Conservation (phyloP, 2,329 filamentous ascomycete species). For the Pestalotiopsis fici region DNA sequence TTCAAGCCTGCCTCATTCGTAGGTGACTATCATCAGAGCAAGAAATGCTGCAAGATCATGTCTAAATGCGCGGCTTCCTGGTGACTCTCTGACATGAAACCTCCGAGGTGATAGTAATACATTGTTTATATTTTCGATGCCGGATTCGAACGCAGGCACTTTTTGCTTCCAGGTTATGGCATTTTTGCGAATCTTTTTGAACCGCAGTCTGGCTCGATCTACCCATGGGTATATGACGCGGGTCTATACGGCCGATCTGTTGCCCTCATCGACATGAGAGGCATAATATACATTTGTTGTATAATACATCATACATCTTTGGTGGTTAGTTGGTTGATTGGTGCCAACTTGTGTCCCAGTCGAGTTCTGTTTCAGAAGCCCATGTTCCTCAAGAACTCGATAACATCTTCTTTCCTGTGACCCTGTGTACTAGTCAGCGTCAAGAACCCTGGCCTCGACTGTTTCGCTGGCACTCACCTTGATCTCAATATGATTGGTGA, state of each 20-base stretch:
- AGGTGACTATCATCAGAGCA: background rate
- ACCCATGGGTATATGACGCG: background rate
- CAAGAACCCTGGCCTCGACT: background rate
- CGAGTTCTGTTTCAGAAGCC: constrained; percentile 33
- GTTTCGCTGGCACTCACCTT: constrained; percentile 52
- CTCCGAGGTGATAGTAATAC: background rate
- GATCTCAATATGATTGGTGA: constrained; percentile 74
- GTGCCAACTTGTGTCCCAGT: constrained; percentile 63
- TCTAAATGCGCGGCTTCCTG: background rate
- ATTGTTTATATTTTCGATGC: background rate
- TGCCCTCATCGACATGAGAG: background rate
- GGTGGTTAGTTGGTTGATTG: background rate
- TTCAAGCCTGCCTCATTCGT: background rate
- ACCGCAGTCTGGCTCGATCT: background rate
- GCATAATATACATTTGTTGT: constrained; percentile 1
- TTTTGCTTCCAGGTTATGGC: background rate
- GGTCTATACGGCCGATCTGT: background rate
- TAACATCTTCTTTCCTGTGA: constrained; percentile 48
- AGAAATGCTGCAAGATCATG: background rate
- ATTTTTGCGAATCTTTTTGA: background rate
- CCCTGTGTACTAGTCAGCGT: constrained; percentile 35
- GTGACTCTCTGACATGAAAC: background rate
- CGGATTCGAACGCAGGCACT: background rate
- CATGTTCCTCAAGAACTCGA: constrained; percentile 44
- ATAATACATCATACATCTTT: background rate